These are phyloP conservation scores for Zea mays DNA, from an alignment of 176 grass and related monocot genomes.

Conservation along the genomic window DNA sequence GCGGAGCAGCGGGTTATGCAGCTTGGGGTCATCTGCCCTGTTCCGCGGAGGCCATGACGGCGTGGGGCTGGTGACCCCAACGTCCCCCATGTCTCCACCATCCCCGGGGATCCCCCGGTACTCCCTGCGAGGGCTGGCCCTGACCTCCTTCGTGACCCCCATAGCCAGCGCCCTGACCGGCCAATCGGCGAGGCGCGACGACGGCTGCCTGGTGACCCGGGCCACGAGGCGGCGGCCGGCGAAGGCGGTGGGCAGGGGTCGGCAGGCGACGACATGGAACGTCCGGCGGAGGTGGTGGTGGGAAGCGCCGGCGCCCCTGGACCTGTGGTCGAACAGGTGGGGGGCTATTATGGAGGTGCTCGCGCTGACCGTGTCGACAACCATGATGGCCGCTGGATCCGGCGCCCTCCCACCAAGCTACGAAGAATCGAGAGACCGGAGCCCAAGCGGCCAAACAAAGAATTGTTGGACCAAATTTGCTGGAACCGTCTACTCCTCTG, in stretches of 20 bases:
- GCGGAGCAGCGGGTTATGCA: conserved; percentile 79
- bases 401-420: conserved; percentile 7
- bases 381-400: conserved; percentile 52
- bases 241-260: conserved; percentile 35
- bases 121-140: conserved; percentile 44
- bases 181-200: conserved; percentile 38
- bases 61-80: conserved; percentile 1
- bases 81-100: conserved; percentile 38
- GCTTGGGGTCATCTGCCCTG: conserved; percentile 64
- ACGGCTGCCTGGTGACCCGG: conserved; percentile 21
- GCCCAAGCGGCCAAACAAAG: background rate
- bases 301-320: conserved; percentile 19
- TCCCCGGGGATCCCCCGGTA: conserved; percentile 56
- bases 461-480: background rate
- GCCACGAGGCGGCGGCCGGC: conserved; percentile 47
- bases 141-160: conserved; percentile 61
- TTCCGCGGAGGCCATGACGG: conserved; percentile 70
- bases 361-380: conserved; percentile 69
- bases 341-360: conserved; percentile 70
- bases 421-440: conserved; percentile 7
- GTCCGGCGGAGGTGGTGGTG: conserved; percentile 28
- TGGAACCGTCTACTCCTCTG: background rate
- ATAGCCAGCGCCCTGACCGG: conserved; percentile 53
- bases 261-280: conserved; percentile 50
- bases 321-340: conserved; percentile 57